These are phyloP conservation scores for Trichosporon inkin DNA, from an alignment of 1,284 basidiomycete species.

Conservation along the genomic window DNA sequence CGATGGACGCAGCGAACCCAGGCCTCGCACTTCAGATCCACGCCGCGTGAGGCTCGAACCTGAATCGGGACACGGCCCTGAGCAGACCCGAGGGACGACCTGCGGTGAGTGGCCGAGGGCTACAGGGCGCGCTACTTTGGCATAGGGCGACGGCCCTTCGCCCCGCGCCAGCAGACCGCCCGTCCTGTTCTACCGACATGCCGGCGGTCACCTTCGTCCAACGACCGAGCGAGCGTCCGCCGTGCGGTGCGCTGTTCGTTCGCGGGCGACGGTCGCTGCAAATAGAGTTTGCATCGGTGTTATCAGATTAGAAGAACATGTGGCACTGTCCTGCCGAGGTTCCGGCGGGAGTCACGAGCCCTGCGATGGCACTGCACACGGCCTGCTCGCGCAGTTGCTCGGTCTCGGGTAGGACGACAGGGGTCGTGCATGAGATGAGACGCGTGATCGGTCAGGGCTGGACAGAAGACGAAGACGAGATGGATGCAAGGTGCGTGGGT, in stretches of 20 bases:
- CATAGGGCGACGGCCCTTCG: not conserved
- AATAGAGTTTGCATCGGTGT: not conserved
- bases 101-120: not conserved
- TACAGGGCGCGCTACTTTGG: not conserved
- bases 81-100: not conserved
- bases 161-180: too few species aligned
- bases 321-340: not conserved
- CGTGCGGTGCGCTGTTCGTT: not conserved
- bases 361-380: too few species aligned
- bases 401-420: slow-evolving; percentile 1
- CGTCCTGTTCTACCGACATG: too few species aligned
- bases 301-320: slow-evolving; percentile 6
- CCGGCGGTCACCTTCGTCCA: too few species aligned
- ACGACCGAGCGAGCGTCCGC: too few species aligned
- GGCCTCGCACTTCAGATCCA: too few species aligned
- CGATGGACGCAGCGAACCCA: too few species aligned
- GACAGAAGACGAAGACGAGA: not conserved
- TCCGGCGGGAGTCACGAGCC: not conserved
- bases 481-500: not conserved
- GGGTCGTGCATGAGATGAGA: slow-evolving; percentile 5
- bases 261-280: not conserved
- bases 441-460: slow-evolving; percentile 5
- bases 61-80: not conserved
- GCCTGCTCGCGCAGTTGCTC: not conserved
- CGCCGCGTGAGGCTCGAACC: too few species aligned